A percentile compares a stretch with the other conserved stretches of the same genome.
phyloP scores from a whole-genome alignment of 2,329 filamentous ascomycete species.

The Apiospora pterosperma region DNA sequence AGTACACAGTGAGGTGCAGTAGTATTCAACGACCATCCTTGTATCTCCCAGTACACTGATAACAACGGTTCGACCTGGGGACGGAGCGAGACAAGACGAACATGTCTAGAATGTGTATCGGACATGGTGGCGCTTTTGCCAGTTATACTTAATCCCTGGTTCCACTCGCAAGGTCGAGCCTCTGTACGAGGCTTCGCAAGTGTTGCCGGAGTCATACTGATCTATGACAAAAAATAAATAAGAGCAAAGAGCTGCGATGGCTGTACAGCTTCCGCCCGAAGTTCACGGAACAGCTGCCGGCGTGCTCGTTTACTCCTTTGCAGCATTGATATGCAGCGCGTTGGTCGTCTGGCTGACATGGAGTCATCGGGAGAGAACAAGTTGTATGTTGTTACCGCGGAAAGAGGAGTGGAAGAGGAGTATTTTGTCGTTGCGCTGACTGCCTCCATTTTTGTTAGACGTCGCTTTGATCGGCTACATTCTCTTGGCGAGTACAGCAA shows the following conservation, averaged over 20 bases:
- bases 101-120: not conserved
- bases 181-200: not conserved
- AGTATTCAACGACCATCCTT: not conserved
- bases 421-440: not conserved
- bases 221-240: too few species aligned
- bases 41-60: not conserved
- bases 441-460: conserved; percentile 5
- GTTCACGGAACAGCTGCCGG: conserved; percentile 11
- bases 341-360: conserved; percentile 16
- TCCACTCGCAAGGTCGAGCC: not conserved
- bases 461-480: conserved; percentile 14
- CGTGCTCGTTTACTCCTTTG: conserved; percentile 13
- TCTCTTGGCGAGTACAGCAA: conserved; percentile 10
- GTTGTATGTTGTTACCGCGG: conserved; percentile 7
- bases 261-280: conserved; percentile 11
- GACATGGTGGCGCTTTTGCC: not conserved
- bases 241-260: conserved; percentile 2
- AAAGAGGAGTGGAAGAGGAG: not conserved
- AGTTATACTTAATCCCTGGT: not conserved
- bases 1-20: not conserved
- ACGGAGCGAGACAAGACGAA: not conserved
- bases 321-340: conserved; percentile 5
- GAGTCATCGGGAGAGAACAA: conserved; percentile 14
- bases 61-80: not conserved
- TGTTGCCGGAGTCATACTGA: too few species aligned